These are phyloP conservation scores for Stipa capillata DNA, from an alignment of 176 grass and related monocot species.

Conservation along the genomic window DNA sequence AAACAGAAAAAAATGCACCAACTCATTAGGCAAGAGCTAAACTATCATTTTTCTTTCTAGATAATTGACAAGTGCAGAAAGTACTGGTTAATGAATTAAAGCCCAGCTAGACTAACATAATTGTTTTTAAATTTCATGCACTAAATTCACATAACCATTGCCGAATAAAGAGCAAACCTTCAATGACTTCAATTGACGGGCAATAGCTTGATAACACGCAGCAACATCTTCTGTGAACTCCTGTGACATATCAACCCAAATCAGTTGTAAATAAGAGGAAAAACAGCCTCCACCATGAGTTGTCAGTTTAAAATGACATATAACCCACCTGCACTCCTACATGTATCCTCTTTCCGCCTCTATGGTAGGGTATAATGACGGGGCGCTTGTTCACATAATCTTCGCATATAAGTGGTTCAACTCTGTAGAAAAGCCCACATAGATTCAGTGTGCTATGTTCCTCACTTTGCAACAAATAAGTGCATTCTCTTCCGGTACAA, in stretches of 20 bases:
- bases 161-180: conserved; percentile 31
- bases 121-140: background rate
- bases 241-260: conserved; percentile 39
- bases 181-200: conserved; percentile 44
- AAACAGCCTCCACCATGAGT: background rate
- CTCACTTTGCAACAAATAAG: conserved; percentile 45
- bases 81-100: background rate
- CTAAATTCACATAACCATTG: background rate
- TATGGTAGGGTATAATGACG: conserved; percentile 90
- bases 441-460: conserved; percentile 48
- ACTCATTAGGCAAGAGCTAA: background rate
- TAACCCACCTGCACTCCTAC: conserved; percentile 73
- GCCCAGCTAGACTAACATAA: background rate
- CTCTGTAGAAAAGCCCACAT: conserved; percentile 66
- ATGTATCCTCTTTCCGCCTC: conserved; percentile 94
- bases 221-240: conserved; percentile 74
- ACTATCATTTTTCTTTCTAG: background rate
- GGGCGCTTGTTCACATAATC: conserved; percentile 73
- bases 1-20: conserved; percentile 31
- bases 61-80: conserved; percentile 9
- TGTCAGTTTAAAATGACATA: conserved; percentile 15
- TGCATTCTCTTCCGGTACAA: conserved; percentile 26
- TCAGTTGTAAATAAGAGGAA: conserved; percentile 14
- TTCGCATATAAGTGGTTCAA: conserved; percentile 97
- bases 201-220: conserved; percentile 47